Conservation (phyloP, 495 filamentous ascomycete species). For the Tuber indicum region DNA sequence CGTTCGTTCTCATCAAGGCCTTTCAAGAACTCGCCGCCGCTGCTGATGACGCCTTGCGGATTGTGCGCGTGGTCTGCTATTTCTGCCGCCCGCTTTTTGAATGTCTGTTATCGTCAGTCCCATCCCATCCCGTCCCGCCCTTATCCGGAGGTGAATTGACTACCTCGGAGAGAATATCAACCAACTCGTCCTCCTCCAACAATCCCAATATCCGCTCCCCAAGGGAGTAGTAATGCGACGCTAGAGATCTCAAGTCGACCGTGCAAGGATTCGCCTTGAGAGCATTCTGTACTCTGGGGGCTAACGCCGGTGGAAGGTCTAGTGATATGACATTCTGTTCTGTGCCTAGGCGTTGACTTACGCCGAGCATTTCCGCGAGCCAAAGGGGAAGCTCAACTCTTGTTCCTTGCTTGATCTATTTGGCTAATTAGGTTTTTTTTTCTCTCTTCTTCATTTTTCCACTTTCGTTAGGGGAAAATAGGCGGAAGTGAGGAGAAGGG, state of each 20-base stretch:
- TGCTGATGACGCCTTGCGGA: constrained; percentile 61
- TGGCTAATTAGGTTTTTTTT: neutral
- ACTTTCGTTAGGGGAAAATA: neutral
- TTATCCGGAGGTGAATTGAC: constrained; percentile 16
- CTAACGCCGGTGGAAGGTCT: constrained; percentile 70
- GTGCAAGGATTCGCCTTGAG: constrained; percentile 82
- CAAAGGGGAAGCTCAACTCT: constrained; percentile 81
- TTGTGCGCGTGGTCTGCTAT: constrained; percentile 89
- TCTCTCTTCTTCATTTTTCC: neutral
- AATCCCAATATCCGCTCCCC: constrained; percentile 79
- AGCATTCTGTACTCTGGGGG: constrained; percentile 77
- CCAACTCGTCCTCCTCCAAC: constrained; percentile 84
- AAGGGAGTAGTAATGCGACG: constrained; percentile 79
- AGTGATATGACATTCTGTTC: constrained; percentile 61
- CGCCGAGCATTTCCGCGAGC: constrained; percentile 94
- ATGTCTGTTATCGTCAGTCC: constrained; percentile 52
- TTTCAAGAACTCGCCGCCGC: constrained; percentile 76
- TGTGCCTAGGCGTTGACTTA: constrained; percentile 57
- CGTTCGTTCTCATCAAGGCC: constrained; percentile 90
- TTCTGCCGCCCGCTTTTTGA: constrained; percentile 71
- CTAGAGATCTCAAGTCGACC: constrained; percentile 73
- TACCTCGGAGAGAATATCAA: constrained; percentile 66
- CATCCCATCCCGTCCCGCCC: neutral
- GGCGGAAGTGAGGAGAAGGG: neutral
- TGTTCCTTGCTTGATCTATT: constrained; percentile 64